Base-by-base conservation (phyloP, 164 flowering plant species). In the Magnolia sinica region DNA sequence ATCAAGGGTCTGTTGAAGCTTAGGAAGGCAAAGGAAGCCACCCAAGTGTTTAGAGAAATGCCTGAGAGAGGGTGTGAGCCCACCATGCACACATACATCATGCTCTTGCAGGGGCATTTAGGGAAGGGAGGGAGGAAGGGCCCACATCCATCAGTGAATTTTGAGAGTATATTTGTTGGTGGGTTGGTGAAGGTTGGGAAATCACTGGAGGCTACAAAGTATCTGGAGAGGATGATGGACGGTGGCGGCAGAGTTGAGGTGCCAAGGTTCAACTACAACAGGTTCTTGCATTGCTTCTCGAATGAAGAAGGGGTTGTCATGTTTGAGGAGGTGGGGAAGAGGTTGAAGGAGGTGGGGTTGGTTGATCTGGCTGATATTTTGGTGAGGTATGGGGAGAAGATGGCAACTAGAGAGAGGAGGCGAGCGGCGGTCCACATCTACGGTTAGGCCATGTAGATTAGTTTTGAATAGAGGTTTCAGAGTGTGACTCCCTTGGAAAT, bases 101-200 rank as follows among this genome's bases (percentile, higher is more conserved):
- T 95, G 96, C 81, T 95, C 52, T 83, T 95, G 88, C 97, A 93
- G 74, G 98, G 94, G 72, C 98, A 95, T 85, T 74, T 95, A 77
- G 98, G 98, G 78, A 93, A 82, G 88, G 88, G 91, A 75, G 98
- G 98, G 76, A 88, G 96, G 83, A 92, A 89, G 70, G 98, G 97
- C 52, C 74, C 74, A 1, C 89, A 95, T 74, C 89, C 94, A 4
- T 69, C 84, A 16, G 90, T 90, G 73, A 93, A 92, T 83, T 95
- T 95, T 70, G 97, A 95, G 52, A 84, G 88, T 64, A 90, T 95
- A 63, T 95, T 95, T 82, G 93, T 95, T 24, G 99, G 99, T 45
- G 98, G 99, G 23, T 74, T 95, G 87, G 86, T 92, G 11, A 93
- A 91, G 85, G 87, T 87, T 10, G 98, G 98, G 37, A 93, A 88